Base-by-base conservation (phyloP, 1,284 basidiomycete species). In the Athelia psychrophila region DNA sequence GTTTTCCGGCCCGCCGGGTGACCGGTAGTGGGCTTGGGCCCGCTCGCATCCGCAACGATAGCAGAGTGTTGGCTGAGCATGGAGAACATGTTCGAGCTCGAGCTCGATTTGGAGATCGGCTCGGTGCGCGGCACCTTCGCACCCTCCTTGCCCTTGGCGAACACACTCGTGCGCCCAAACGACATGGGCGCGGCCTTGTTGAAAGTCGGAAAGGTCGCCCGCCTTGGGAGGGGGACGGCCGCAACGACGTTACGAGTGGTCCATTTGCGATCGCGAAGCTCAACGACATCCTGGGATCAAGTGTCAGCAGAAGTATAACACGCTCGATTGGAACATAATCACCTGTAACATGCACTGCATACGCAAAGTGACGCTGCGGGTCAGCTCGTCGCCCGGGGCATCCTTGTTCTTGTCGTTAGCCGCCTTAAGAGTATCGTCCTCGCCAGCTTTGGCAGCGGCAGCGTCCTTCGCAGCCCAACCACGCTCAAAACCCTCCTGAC, bases 281-380 rank as follows among this genome's bases (percentile, higher is more conserved):
- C 96, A 58, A 96, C 83, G 42, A 98, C 79, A 70, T 95, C 93
- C 88, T 93, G 63, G 25, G 25, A 44, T 25, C 48, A 50, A 30
- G 23, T 24, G 30, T 58, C 25, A 56, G 12, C 55, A 54, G 10
- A 44, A 35, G 24, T 51, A 18, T 3, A 40, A 54, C n/a, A n/a
- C n/a, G n/a, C n/a, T n/a, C n/a, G n/a, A n/a, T n/a, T n/a, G n/a
- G 46, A 23, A 4, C 45, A 19, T 18, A 76, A 81, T 53, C 58
- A 95, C 93, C 82, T 91, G 82, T 54, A 98, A 80, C 94, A 98
- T 98, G 76, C 93, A 98, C 54, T 88, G 85, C 82, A 98, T 93
- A 66, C 96, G 88, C 30, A 92, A 85, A 53, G 84, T 86, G 58
- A 97, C 84, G 51, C 86, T 84, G 25, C 67, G 90, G 53, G 80